A percentile compares a stretch with the other conserved stretches of the same genome.
Evolutionary conservation across 1,284 basidiomycete genomes (phyloP).

Genomic region (Peniophora sp.): DNA sequence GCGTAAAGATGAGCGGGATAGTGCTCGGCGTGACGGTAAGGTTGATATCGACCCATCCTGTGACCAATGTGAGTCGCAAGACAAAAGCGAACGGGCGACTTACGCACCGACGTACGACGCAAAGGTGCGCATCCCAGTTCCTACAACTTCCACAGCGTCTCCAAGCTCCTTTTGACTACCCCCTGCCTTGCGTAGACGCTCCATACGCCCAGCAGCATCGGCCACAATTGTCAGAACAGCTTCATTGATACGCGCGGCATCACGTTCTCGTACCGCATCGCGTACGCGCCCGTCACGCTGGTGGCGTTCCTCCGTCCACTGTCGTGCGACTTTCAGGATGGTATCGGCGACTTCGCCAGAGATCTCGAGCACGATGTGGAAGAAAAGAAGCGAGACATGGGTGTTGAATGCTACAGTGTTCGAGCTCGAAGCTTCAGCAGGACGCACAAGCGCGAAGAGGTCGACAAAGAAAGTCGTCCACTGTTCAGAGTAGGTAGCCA

Average conservation of each 20-base stretch:
- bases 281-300: constrained; percentile 76
- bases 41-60: constrained; percentile 98
- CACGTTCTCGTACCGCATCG: constrained; percentile 85
- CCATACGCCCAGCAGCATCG: constrained; percentile 62
- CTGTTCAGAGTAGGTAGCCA: constrained; percentile 80
- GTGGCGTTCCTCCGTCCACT: constrained; percentile 63
- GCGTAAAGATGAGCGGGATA: constrained; percentile 78
- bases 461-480: constrained; percentile 81
- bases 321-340: constrained; percentile 77
- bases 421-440: constrained; percentile 44
- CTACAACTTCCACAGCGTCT: constrained; percentile 73
- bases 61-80: background rate
- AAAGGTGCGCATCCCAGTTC: constrained; percentile 86
- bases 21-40: constrained; percentile 90
- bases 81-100: background rate
- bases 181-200: constrained; percentile 42
- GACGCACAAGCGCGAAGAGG: constrained; percentile 68
- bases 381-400: constrained; percentile 78
- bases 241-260: constrained; percentile 84
- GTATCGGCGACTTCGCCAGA: constrained; percentile 91
- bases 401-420: constrained; percentile 49
- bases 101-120: constrained; percentile 90
- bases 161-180: constrained; percentile 40
- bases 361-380: constrained; percentile 85
- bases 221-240: constrained; percentile 81